phyloP scores from a whole-genome alignment of 2,329 filamentous ascomycete species.

The Penicillium sp. region DNA sequence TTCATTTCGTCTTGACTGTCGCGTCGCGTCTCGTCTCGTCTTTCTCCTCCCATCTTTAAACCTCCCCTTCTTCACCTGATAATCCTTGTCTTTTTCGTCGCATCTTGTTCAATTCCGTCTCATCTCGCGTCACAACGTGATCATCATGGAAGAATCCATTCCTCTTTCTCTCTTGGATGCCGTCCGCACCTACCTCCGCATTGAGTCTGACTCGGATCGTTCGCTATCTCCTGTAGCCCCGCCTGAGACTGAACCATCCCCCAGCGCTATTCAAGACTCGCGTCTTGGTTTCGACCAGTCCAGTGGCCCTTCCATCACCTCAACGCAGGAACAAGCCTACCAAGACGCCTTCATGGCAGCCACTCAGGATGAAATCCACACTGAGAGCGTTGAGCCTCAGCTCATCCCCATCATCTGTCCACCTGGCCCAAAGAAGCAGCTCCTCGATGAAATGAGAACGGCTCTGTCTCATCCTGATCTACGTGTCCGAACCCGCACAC shows the following conservation, averaged over 20 bases:
- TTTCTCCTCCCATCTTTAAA: too few species aligned
- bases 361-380: constrained; percentile 18
- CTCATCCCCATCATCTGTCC: constrained; percentile 3
- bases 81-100: background rate
- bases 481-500: constrained; percentile 5
- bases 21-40: too few species aligned
- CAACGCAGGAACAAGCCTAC: constrained; percentile 6
- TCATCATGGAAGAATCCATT: constrained; percentile 3
- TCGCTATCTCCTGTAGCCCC: background rate
- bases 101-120: background rate
- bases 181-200: constrained; percentile 10
- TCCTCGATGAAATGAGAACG: constrained; percentile 16
- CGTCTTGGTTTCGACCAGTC: too few species aligned
- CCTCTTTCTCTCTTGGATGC: constrained; percentile 2
- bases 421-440: constrained; percentile 2
- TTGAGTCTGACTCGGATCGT: constrained; percentile 9
- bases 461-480: constrained; percentile 14
- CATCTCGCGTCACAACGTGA: background rate
- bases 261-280: too few species aligned
- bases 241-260: too few species aligned
- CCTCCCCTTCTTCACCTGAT: background rate
- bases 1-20: too few species aligned
- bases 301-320: too few species aligned
- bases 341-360: constrained; percentile 23
- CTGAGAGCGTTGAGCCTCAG: constrained; percentile 11